Conservation (phyloP, 441 rosid species). For the Gossypium davidsonii region DNA sequence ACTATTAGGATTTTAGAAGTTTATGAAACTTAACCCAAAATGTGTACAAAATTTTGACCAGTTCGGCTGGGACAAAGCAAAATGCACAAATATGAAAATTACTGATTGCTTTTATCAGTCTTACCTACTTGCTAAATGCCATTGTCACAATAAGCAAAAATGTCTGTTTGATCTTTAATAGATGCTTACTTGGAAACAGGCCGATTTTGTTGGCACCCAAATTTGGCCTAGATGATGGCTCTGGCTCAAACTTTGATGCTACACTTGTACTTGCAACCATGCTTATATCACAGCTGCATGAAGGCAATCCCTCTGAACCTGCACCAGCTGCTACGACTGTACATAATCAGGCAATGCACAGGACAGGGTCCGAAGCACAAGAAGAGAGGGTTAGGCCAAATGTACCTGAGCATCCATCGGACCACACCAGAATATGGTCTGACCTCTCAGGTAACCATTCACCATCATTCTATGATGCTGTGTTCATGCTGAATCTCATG, state of each 20-base stretch:
- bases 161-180: conserved; percentile 7
- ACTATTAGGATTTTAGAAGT: not conserved
- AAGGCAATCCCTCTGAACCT: conserved; percentile 49
- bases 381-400: conserved; percentile 42
- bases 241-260: conserved; percentile 68
- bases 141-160: conserved; percentile 8
- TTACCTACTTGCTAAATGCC: not conserved
- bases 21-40: not conserved
- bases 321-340: conserved; percentile 31
- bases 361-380: conserved; percentile 36
- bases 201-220: conserved; percentile 86
- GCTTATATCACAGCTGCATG: conserved; percentile 74
- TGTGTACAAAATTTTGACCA: not conserved
- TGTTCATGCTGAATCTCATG: conserved; percentile 17
- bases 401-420: conserved; percentile 61
- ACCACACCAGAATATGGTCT: conserved; percentile 87
- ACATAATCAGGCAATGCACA: conserved; percentile 32
- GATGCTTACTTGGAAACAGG: conserved; percentile 35
- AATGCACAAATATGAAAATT: not conserved
- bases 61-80: not conserved
- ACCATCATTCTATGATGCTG: conserved; percentile 5
- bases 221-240: conserved; percentile 69
- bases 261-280: conserved; percentile 84
- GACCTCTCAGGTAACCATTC: conserved; percentile 62
- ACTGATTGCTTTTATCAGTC: not conserved